Evolutionary conservation across 192 early-diverging fungal genomes (phyloP).

Genomic region (Coemansia sp.): DNA sequence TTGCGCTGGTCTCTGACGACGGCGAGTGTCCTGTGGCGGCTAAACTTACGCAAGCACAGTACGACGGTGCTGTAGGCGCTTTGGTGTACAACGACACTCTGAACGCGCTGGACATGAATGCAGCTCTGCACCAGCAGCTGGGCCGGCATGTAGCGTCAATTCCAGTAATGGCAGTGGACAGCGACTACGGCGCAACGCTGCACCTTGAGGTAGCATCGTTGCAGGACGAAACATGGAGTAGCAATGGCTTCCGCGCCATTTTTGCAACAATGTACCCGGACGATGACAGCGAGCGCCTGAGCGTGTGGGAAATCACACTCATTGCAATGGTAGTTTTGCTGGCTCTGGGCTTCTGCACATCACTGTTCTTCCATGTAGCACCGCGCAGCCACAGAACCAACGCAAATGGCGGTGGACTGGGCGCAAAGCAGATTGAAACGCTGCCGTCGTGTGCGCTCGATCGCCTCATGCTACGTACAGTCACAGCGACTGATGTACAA

Average conservation of each 20-base stretch:
- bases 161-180: conserved; percentile 40
- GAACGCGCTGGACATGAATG: conserved; percentile 18
- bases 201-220: conserved; percentile 28
- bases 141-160: conserved; percentile 17
- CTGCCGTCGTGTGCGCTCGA: conserved; percentile 49
- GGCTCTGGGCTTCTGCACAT: conserved; percentile 45
- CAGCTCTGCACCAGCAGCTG: conserved; percentile 19
- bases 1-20: conserved; percentile 42
- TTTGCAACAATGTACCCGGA: conserved; percentile 47
- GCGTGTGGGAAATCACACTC: conserved; percentile 51
- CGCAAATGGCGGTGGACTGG: neutral
- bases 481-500: conserved; percentile 32
- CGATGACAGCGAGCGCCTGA: conserved; percentile 34
- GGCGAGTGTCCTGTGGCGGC: conserved; percentile 36
- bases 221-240: conserved; percentile 22
- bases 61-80: conserved; percentile 51
- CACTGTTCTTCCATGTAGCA: conserved; percentile 42
- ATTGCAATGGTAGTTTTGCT: conserved; percentile 47
- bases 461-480: conserved; percentile 40
- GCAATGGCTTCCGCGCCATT: conserved; percentile 34
- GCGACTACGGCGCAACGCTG: conserved; percentile 46
- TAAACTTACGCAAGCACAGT: conserved; percentile 44
- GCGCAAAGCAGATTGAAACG: conserved; percentile 35
- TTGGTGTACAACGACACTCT: conserved; percentile 41
- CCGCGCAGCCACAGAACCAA: conserved; percentile 16